Evolutionary conservation across 805 yeast genomes (phyloP).

Genomic region (Barnettozyma siamensis): DNA sequence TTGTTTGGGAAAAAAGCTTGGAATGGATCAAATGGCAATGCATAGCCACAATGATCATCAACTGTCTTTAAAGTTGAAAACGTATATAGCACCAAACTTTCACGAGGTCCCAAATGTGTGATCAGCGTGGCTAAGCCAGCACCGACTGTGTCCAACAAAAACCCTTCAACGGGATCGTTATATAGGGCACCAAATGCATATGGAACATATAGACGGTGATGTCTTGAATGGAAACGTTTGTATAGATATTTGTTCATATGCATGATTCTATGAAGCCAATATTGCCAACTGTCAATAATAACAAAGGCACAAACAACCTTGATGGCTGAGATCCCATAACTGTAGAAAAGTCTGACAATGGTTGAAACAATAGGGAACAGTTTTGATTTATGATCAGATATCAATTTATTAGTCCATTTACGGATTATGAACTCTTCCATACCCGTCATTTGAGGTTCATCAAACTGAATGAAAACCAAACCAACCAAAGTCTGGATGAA

Average conservation of each 20-base stretch:
- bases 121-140: constrained; percentile 75
- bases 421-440: constrained; percentile 43
- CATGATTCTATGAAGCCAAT: constrained; percentile 83
- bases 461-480: constrained; percentile 44
- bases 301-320: constrained; percentile 59
- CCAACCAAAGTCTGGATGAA: constrained; percentile 76
- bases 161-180: constrained; percentile 93
- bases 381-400: constrained; percentile 9
- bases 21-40: constrained; percentile 86
- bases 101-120: constrained; percentile 67
- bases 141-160: constrained; percentile 85
- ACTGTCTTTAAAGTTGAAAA: constrained; percentile 95
- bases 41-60: constrained; percentile 98
- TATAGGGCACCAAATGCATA: constrained; percentile 95
- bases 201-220: constrained; percentile 91
- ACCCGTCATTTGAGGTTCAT: constrained; percentile 48
- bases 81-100: constrained; percentile 65
- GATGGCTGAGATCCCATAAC: constrained; percentile 56
- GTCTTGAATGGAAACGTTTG: constrained; percentile 84
- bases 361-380: constrained; percentile 31
- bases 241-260: constrained; percentile 75
- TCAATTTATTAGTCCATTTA: constrained; percentile 29
- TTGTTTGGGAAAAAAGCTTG: constrained; percentile 91
- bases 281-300: constrained; percentile 94
- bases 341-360: constrained; percentile 43